Percentiles rank a stretch among this genome's conserved stretches.
These are phyloP conservation scores for Silene conica DNA, from an alignment of 148 eudicot genomes.

Conservation along the genomic window DNA sequence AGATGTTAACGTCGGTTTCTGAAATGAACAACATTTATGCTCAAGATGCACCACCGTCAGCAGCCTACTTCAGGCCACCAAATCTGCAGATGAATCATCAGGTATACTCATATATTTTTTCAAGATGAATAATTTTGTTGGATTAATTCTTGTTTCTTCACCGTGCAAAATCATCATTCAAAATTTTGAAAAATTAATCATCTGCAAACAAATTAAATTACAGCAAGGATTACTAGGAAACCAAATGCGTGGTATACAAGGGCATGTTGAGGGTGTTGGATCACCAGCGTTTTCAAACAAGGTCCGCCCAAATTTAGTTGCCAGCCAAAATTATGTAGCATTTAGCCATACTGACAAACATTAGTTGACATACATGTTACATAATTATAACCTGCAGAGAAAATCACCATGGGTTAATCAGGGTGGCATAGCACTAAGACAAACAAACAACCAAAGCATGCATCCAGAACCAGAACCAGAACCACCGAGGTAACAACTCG, in stretches of 20 bases:
- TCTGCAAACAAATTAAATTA: neutral
- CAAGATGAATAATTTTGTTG: neutral
- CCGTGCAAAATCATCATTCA: neutral
- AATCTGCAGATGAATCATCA: slow-evolving; percentile 18
- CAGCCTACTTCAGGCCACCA: slow-evolving; percentile 5
- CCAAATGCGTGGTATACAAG: slow-evolving; percentile 4
- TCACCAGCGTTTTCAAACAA: slow-evolving; percentile 1
- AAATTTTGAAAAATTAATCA: no score
- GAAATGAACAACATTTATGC: neutral
- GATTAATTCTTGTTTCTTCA: neutral
- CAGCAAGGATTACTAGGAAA: slow-evolving; percentile 9
- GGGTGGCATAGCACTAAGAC: slow-evolving; percentile 14
- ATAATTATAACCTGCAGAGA: slow-evolving; percentile 23
- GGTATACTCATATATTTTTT: neutral
- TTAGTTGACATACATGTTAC: neutral
- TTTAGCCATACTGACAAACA: neutral
- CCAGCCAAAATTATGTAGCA: neutral
- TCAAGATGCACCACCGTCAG: slow-evolving; percentile 13
- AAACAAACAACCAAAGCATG: slow-evolving; percentile 6
- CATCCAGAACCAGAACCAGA: neutral
- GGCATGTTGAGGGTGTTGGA: slow-evolving; percentile 6
- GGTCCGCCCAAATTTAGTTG: neutral
- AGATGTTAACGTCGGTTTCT: slow-evolving; percentile 7
- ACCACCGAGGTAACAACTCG: slow-evolving; percentile 12
- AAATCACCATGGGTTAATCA: slow-evolving; percentile 21